These are phyloP conservation scores for Penicillium verhagenii DNA, from an alignment of 495 filamentous ascomycete species.

Conservation along the genomic window DNA sequence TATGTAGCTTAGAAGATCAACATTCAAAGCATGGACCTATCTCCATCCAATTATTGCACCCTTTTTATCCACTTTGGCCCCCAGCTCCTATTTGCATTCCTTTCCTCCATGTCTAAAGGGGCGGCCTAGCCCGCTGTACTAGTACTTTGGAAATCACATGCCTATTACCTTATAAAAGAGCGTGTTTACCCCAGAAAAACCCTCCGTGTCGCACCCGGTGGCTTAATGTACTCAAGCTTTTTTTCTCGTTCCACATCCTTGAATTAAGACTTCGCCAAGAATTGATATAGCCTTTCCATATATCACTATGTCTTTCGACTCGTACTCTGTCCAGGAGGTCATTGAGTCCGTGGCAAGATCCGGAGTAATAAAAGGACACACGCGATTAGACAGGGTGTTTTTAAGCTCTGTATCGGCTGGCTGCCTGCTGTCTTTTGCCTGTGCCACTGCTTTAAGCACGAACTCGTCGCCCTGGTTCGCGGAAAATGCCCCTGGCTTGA, in stretches of 20 bases:
- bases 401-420: conserved; percentile 54
- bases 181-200: too few relatives aligned
- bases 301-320: conserved; percentile 24
- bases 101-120: too few relatives aligned
- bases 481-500: conserved; percentile 58
- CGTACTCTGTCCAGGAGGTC: conserved; percentile 47
- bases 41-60: neutral
- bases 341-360: conserved; percentile 43
- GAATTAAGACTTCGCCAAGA: conserved; percentile 4
- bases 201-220: too few relatives aligned
- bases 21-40: too few relatives aligned
- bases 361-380: conserved; percentile 51
- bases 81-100: too few relatives aligned
- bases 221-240: neutral
- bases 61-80: neutral
- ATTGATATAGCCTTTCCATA: neutral
- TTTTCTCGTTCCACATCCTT: neutral
- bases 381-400: conserved; percentile 54
- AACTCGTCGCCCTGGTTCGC: conserved; percentile 58
- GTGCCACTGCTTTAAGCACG: conserved; percentile 50
- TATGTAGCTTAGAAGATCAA: too few relatives aligned
- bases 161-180: too few relatives aligned
- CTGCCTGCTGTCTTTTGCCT: conserved; percentile 53
- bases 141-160: neutral
- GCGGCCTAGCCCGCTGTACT: too few relatives aligned